A percentile compares a stretch with the other conserved stretches of the same genome.
phyloP scores from a whole-genome alignment of 2,329 filamentous ascomycete species.

The Penicillium sp. region DNA sequence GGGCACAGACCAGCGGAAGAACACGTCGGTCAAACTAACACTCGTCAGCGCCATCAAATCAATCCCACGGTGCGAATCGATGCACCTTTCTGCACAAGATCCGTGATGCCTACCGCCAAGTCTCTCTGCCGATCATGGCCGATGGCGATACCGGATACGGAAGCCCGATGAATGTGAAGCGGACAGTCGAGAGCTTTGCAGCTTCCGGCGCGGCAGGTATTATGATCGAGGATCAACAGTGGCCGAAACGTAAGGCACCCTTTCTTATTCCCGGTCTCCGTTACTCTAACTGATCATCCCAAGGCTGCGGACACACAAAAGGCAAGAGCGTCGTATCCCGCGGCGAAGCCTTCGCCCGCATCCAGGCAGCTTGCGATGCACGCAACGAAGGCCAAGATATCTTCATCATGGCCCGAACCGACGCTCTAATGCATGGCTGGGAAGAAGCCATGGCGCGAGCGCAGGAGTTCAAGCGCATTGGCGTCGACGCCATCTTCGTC shows the following conservation, averaged over 20 bases:
- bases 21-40: constrained; percentile 10
- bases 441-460: constrained; percentile 50
- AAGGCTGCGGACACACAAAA: constrained; percentile 51
- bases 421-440: constrained; percentile 42
- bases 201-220: constrained; percentile 41
- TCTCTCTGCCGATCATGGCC: constrained; percentile 46
- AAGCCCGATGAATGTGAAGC: constrained; percentile 50
- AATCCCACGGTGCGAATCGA: neutral
- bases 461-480: constrained; percentile 46
- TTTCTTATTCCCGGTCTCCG: neutral
- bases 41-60: neutral
- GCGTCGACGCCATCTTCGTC: constrained; percentile 50
- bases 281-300: neutral
- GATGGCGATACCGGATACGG: constrained; percentile 55
- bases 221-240: constrained; percentile 53
- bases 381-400: constrained; percentile 50
- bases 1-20: constrained; percentile 25
- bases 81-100: constrained; percentile 38
- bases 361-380: constrained; percentile 51
- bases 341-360: constrained; percentile 49
- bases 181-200: constrained; percentile 50
- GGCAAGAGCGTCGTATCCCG: constrained; percentile 50
- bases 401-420: constrained; percentile 50
- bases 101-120: constrained; percentile 44
- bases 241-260: constrained; percentile 47